Evolutionary conservation across 129 eudicot species (phyloP).

Genomic region (Flaveria sonorensis): DNA sequence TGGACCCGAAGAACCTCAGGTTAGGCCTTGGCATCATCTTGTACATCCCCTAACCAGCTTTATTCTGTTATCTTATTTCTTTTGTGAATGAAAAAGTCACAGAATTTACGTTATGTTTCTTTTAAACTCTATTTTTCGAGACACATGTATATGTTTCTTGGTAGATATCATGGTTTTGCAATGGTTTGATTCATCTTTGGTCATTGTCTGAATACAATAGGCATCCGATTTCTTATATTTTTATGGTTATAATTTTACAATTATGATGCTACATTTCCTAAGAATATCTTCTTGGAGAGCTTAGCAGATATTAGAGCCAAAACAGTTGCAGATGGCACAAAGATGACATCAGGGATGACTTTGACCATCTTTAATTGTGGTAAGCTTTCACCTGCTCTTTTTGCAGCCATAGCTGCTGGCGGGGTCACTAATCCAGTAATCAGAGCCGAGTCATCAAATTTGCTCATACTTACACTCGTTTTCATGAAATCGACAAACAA

Average conservation of each 20-base stretch:
- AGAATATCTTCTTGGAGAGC: slow-evolving; percentile 66
- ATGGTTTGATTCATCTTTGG: slow-evolving; percentile 11
- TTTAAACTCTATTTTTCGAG: slow-evolving; percentile 28
- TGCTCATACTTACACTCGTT: slow-evolving; percentile 51
- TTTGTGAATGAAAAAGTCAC: slow-evolving; percentile 36
- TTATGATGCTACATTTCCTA: slow-evolving; percentile 48
- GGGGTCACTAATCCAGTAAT: slow-evolving; percentile 79
- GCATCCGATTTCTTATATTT: not conserved
- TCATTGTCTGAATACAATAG: not conserved
- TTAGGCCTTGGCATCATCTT: slow-evolving; percentile 32
- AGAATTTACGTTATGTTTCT: not conserved
- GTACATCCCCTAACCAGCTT: slow-evolving; percentile 37
- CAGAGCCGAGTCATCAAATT: slow-evolving; percentile 63
- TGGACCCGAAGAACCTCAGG: slow-evolving; percentile 51
- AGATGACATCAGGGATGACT: slow-evolving; percentile 77
- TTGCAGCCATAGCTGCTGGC: slow-evolving; percentile 94
- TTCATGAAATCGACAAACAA: slow-evolving; percentile 67
- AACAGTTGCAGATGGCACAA: slow-evolving; percentile 86
- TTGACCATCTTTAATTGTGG: slow-evolving; percentile 78
- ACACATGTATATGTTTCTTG: slow-evolving; percentile 27
- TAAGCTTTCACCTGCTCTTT: slow-evolving; percentile 76
- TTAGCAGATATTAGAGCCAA: slow-evolving; percentile 85
- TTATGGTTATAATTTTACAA: not conserved
- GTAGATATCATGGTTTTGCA: slow-evolving; percentile 18
- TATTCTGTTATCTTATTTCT: slow-evolving; percentile 18